Base-by-base conservation (phyloP, 2,329 filamentous ascomycete species). In the Xylariaceae sp. region DNA sequence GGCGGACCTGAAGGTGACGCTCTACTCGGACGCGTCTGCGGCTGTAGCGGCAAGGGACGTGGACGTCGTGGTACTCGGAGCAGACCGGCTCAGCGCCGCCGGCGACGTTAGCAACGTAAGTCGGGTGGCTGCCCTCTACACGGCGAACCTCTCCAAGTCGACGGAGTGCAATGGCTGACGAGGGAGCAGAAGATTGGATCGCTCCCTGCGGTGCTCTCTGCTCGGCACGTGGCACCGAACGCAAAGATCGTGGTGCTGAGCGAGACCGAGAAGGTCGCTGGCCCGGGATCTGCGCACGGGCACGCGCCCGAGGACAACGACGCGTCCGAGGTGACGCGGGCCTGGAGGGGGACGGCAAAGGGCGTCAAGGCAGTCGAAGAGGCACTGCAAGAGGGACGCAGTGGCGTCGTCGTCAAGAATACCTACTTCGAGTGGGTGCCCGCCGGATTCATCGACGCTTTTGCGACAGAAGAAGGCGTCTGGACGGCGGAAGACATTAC, bases 391-490 rank as follows among this genome's bases (percentile, higher is more conserved):
- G 31, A 31, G 12, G 9, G 19, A 3, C 19, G 42, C 14, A 36
- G 43, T 3, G 39, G 42, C n/a, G 42, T 67, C 10, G 38, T 44
- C 12, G 56, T 72, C 31, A 60, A 52, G 25, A 73, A 73, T 44
- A 47, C 70, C n/a, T 76, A 74, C 39, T 78, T 79, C 31, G 75
- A 80, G 56, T 79, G 73, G 75, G 60, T 78, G 26, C 63, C 70
- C 2, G 49, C 64, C 0, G 37, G 47, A 7, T 48, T 77, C 26
- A 58, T 80, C 5, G 64, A 77, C 45, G 53, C 55, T 1, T 79
- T 75, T 45, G 53, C 76, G 19, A 73, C 68, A 3, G 73, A 80
- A 33, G 55, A 67, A 5, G 75, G 74, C 0, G 46, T 64, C 18
- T 62, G 57, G 55, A 55, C 46, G 3, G 39, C 49, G 6, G 41